Conservation (phyloP, 805 yeast species). For the Lipomyces lipofer region DNA sequence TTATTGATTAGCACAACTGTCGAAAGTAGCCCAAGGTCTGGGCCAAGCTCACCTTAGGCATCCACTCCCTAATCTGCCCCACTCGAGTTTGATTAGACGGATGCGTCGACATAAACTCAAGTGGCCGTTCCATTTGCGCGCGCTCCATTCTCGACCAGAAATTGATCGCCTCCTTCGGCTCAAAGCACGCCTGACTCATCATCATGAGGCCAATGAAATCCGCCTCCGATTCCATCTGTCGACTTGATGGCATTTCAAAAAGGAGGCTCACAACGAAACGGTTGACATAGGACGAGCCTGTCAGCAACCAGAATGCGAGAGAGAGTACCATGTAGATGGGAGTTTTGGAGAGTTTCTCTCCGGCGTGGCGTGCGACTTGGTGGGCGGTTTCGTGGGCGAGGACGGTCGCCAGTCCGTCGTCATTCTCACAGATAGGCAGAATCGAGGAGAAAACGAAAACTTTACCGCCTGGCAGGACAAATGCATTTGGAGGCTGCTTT, state of each 20-base stretch:
- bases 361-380: slow-evolving; percentile 87
- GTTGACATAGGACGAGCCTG: slow-evolving; percentile 55
- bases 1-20: no score
- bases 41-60: slow-evolving; percentile 31
- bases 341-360: slow-evolving; percentile 74
- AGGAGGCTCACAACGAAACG: slow-evolving; percentile 53
- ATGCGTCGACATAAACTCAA: slow-evolving; percentile 81
- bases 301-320: slow-evolving; percentile 54
- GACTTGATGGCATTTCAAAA: slow-evolving; percentile 76
- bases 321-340: slow-evolving; percentile 67
- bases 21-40: no score
- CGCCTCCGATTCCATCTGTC: slow-evolving; percentile 95
- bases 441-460: slow-evolving; percentile 85
- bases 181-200: slow-evolving; percentile 86
- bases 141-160: slow-evolving; percentile 85
- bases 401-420: slow-evolving; percentile 94
- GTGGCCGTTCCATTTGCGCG: slow-evolving; percentile 37
- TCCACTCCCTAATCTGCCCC: slow-evolving; percentile 64
- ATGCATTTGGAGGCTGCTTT: slow-evolving; percentile 87
- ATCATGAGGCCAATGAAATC: slow-evolving; percentile 91
- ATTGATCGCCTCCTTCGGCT: slow-evolving; percentile 69
- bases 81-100: slow-evolving; percentile 81
- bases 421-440: slow-evolving; percentile 72
- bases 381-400: slow-evolving; percentile 92
- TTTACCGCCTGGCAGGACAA: slow-evolving; percentile 93